Evolutionary conservation across 768 basidiomycete species (phyloP).

Genomic region (Rhizopogon roseolus): DNA sequence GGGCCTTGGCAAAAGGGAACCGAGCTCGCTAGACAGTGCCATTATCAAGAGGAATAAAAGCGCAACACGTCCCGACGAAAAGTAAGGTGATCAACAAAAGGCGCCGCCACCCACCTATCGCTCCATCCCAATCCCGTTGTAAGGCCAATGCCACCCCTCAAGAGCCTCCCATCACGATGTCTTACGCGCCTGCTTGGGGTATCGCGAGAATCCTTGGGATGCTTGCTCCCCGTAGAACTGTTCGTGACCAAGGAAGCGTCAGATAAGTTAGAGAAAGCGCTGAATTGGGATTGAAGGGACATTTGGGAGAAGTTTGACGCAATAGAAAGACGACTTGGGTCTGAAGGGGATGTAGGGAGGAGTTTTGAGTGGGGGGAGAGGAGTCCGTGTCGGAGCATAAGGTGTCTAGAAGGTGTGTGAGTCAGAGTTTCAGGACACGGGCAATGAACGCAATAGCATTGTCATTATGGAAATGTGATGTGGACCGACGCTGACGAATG

Average conservation of each 20-base stretch:
- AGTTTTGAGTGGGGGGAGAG: slow-evolving; percentile 65
- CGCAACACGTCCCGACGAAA: neutral
- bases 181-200: slow-evolving; percentile 51
- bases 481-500: too few relatives aligned
- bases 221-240: slow-evolving; percentile 20
- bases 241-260: slow-evolving; percentile 10
- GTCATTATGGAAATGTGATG: too few relatives aligned
- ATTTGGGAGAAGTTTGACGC: slow-evolving; percentile 16
- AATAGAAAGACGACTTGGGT: slow-evolving; percentile 21
- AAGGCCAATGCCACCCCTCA: slow-evolving; percentile 60
- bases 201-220: slow-evolving; percentile 50
- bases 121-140: slow-evolving; percentile 76
- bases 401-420: slow-evolving; percentile 34
- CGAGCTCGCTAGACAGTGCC: neutral
- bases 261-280: slow-evolving; percentile 16
- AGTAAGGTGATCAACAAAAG: neutral
- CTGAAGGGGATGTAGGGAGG: slow-evolving; percentile 28
- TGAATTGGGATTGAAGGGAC: slow-evolving; percentile 22
- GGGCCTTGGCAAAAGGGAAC: neutral
- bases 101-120: slow-evolving; percentile 45
- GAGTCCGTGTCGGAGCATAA: slow-evolving; percentile 65
- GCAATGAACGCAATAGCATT: too few relatives aligned
- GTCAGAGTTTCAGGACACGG: neutral
- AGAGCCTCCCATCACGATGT: slow-evolving; percentile 55
- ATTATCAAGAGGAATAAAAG: neutral